Evolutionary conservation across 306 rosid genomes (phyloP), one percentile per base, ranked within the genome.

Genomic region (Quercus wislizeni): DNA sequence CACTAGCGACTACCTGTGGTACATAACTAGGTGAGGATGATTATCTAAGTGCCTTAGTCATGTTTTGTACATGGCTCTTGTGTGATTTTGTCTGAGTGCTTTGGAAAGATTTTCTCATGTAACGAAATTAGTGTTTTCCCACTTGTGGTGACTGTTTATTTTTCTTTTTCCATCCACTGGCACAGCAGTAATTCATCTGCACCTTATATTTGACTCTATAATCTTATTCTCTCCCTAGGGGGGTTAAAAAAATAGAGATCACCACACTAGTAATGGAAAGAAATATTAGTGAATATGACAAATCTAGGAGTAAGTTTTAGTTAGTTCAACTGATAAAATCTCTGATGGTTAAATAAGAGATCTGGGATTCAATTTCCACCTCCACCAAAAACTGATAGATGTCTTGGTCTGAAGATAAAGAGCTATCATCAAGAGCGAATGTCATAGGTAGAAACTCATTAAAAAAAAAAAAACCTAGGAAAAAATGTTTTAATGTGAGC

Each of bases 1-100:
- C 85, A 54, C 87, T 78, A 96, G 94, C 59, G 99, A 96, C 87
- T 96, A 96, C 78, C 93, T 96, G 68, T 96, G 99, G 99, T 96
- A 96, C 85, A 93, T 82, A 78, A 90, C 98, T 21, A 90, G 94
- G 99, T 96, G 84, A 88, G 93, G 75, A 69, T 85, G 56, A 51
- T 86, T 83, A 71, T 33, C 55, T 54, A 33, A 61, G 75, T 88
- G 76, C 55, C 38, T 63, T 61, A 69, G 3, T 63, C 38, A 28
- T 13, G 20, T 35, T 27, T 9, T 20, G 52, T 27, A 28, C 52
- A 82, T 80, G 30, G 76, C 56, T 65, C 41, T 62, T 55, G 27
- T 35, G 52, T 49, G 41, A 58, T 65, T 76, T 81, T 59, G 69
- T 27, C 41, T 58, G 58, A 72, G 63, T 25, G 12, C 35, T 64